phyloP scores from a whole-genome alignment of 371 early-diverging fungal species.

The Mucor circinelloides region DNA sequence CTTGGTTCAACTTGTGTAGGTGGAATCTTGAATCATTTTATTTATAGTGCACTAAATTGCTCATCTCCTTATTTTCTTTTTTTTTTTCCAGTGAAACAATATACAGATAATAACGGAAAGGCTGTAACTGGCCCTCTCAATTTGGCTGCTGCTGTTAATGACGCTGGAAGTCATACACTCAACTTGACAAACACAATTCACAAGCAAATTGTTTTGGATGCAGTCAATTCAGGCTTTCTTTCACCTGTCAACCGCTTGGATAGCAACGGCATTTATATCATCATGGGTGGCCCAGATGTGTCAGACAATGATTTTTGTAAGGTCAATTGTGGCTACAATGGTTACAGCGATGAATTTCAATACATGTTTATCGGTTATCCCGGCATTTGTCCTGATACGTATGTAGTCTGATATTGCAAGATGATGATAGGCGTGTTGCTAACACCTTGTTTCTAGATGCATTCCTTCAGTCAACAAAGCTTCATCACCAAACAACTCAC shows the following conservation, averaged over 20 bases:
- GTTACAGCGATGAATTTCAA: conserved; percentile 47
- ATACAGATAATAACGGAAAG: conserved; percentile 40
- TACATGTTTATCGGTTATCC: conserved; percentile 56
- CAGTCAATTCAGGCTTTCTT: conserved; percentile 50
- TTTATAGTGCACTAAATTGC: not conserved
- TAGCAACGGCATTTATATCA: conserved; percentile 50
- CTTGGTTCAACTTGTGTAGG: conserved; percentile 53
- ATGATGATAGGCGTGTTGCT: not conserved
- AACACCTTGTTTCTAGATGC: conserved; percentile 22
- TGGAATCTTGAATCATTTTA: not conserved
- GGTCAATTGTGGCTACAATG: conserved; percentile 51
- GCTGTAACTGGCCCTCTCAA: conserved; percentile 48
- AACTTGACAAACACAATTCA: conserved; percentile 40
- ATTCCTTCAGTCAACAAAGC: conserved; percentile 34
- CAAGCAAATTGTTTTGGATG: conserved; percentile 42
- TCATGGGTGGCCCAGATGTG: conserved; percentile 46
- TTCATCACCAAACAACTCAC: conserved; percentile 47
- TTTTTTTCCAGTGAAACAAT: conserved; percentile 38
- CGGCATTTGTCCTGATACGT: conserved; percentile 31
- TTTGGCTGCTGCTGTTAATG: conserved; percentile 49
- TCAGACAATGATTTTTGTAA: conserved; percentile 46
- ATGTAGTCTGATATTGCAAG: not conserved
- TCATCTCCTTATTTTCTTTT: not conserved
- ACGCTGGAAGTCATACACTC: conserved; percentile 45
- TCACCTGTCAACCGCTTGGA: conserved; percentile 46